phyloP scores from a whole-genome alignment of 2,329 filamentous ascomycete species.

The Calonectria hongkongensis region DNA sequence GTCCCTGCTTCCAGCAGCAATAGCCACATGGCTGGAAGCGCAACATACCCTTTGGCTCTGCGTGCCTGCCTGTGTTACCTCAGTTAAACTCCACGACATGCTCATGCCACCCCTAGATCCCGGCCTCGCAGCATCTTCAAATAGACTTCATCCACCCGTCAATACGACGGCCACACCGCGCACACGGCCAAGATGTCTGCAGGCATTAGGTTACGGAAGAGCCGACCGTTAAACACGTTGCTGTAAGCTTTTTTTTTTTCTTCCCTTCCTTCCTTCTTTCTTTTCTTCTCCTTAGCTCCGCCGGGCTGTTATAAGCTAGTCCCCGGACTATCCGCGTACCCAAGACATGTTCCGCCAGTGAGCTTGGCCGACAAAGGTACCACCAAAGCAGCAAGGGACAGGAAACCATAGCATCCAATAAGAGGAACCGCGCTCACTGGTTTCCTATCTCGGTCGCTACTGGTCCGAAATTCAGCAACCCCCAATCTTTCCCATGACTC shows the following conservation, averaged over 20 bases:
- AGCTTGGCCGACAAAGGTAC: constrained; percentile 15
- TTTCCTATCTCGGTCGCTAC: constrained; percentile 11
- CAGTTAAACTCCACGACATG: constrained; percentile 15
- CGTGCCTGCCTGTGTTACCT: constrained; percentile 18
- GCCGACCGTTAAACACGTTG: constrained; percentile 5
- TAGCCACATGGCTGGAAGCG: constrained; percentile 32
- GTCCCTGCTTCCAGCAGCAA: constrained; percentile 30
- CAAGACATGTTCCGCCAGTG: background rate
- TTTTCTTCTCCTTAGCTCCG: background rate
- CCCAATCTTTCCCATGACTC: constrained; percentile 15
- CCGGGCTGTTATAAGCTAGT: background rate
- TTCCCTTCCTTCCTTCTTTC: background rate
- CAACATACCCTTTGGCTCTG: constrained; percentile 13
- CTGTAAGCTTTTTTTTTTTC: background rate
- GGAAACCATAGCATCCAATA: background rate
- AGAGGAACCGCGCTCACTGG: background rate
- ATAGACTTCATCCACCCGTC: constrained; percentile 10
- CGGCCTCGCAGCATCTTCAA: constrained; percentile 12
- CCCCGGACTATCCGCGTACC: constrained; percentile 14
- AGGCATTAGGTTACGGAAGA: constrained; percentile 13
- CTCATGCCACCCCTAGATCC: constrained; percentile 16
- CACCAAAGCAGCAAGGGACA: constrained; percentile 4
- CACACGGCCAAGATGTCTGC: background rate
- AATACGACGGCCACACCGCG: constrained; percentile 7
- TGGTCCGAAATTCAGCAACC: constrained; percentile 18